Evolutionary conservation across 345 rosid genomes (phyloP), one percentile per base, ranked within the genome.

Genomic region (Salix udensis): DNA sequence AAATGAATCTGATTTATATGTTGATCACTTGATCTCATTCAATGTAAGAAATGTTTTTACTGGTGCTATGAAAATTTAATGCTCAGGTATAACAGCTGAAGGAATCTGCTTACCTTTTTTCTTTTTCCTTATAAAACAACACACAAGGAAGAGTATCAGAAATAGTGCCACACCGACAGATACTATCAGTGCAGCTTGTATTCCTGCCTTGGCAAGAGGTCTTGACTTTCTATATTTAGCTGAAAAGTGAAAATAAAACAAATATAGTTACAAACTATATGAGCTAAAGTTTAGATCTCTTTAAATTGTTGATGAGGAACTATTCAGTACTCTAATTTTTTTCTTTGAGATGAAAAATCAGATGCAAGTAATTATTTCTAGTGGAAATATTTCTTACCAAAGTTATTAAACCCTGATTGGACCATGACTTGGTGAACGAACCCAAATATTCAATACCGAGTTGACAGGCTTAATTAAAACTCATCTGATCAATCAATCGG

Each of bases 171-270:
- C 26, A 34, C 50, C 67, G 26, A 77, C 10, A 0, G 80, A 76
- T 1, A 73, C 67, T 44, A 77, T 73, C 14, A 81, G 23, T 9
- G 69, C 2, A 68, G 84, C 80, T 52, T 68, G 11, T 34, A 68
- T 14, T 73, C 80, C 75, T 0, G 23, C 4, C 15, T 73, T 81
- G 11, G 70, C 61, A 44, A 81, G 71, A 16, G 75, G 72, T 31
- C 78, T 42, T 68, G 80, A 67, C 67, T 76, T 75, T 40, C 10
- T 6, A 42, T 76, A 50, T 72, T 74, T 67, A 26, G 75, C 78
- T 77, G 78, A 18, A 28, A 65, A 28, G 6, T 16, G 8, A 46
- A 34, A 46, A 26, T 69, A 40, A 11, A 19, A n/a, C 11, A 60
- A 15, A 8, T 28, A 36, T 36, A 5, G 19, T 34, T 46, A 31